Conservation (phyloP, 2,329 filamentous ascomycete species). For the Leptographium galeiforme region DNA sequence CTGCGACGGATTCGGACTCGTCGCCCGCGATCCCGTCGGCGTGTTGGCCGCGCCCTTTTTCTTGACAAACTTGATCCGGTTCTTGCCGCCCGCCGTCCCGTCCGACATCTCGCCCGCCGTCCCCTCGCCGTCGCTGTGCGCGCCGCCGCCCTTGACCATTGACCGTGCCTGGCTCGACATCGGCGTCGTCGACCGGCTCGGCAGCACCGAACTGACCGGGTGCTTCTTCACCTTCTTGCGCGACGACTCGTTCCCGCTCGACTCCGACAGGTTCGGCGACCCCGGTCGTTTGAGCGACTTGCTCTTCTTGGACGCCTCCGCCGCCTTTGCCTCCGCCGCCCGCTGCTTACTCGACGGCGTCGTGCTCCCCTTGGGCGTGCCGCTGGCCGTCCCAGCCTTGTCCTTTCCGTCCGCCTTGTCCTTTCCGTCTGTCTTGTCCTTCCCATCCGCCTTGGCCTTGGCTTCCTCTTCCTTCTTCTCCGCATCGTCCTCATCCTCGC, state of each 20-base stretch:
- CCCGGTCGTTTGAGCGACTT: constrained; percentile 69
- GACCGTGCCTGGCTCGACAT: constrained; percentile 30
- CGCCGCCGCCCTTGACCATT: constrained; percentile 36
- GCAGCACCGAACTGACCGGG: constrained; percentile 29
- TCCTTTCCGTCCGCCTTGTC: constrained; percentile 6
- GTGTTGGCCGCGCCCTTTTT: constrained; percentile 32
- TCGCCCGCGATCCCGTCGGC: constrained; percentile 45
- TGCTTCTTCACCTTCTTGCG: constrained; percentile 65
- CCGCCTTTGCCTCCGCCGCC: constrained; percentile 25
- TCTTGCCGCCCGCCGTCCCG: constrained; percentile 26
- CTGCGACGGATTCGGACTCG: constrained; percentile 38
- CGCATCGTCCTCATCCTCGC: constrained; percentile 1
- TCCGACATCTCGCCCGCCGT: constrained; percentile 57
- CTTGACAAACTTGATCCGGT: constrained; percentile 39
- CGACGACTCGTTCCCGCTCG: constrained; percentile 79
- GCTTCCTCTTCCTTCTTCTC: constrained; percentile 26
- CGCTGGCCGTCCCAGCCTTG: constrained; percentile 44
- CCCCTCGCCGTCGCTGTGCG: constrained; percentile 59
- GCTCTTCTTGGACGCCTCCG: constrained; percentile 37
- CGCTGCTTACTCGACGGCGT: constrained; percentile 37
- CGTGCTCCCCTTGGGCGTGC: constrained; percentile 56
- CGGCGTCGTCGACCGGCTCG: constrained; percentile 43
- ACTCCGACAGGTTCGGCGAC: constrained; percentile 78
- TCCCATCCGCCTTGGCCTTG: neutral
- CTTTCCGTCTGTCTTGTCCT: constrained; percentile 27